Evolutionary conservation across 2,329 filamentous ascomycete genomes (phyloP).

Genomic region (Xenosphaeropsis pyriputrescens): DNA sequence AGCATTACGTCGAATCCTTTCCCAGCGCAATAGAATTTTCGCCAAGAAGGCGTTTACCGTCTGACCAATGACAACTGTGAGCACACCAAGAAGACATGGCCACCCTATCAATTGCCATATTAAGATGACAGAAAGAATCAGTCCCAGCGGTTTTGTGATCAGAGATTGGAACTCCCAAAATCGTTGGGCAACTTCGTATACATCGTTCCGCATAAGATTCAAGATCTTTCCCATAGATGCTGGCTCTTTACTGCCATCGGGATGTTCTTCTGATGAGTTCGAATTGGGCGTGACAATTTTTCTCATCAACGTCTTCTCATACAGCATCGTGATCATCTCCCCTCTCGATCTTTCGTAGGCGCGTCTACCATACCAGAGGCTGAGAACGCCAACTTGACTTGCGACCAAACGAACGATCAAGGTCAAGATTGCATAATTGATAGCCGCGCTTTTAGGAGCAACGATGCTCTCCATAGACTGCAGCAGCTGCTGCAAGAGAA

Average conservation of each 20-base stretch:
- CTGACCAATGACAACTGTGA: conserved; percentile 56
- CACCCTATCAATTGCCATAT: conserved; percentile 71
- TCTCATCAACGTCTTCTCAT: conserved; percentile 42
- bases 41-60: conserved; percentile 54
- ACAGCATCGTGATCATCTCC: conserved; percentile 75
- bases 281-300: conserved; percentile 16
- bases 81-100: conserved; percentile 59
- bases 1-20: conserved; percentile 54
- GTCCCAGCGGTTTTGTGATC: conserved; percentile 60
- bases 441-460: conserved; percentile 35
- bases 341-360: conserved; percentile 74
- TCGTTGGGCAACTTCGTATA: conserved; percentile 67
- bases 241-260: conserved; percentile 27
- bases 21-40: conserved; percentile 48
- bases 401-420: conserved; percentile 44
- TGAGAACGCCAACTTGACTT: conserved; percentile 53
- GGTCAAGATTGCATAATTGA: conserved; percentile 50
- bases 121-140: conserved; percentile 59
- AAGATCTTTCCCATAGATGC: conserved; percentile 85
- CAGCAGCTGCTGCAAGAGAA: conserved; percentile 60
- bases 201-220: conserved; percentile 71
- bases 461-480: conserved; percentile 43
- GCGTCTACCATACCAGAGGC: conserved; percentile 70
- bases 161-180: conserved; percentile 82
- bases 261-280: conserved; percentile 4